These are phyloP conservation scores for Casuarina glauca DNA, from an alignment of 306 rosid species.

Conservation along the genomic window DNA sequence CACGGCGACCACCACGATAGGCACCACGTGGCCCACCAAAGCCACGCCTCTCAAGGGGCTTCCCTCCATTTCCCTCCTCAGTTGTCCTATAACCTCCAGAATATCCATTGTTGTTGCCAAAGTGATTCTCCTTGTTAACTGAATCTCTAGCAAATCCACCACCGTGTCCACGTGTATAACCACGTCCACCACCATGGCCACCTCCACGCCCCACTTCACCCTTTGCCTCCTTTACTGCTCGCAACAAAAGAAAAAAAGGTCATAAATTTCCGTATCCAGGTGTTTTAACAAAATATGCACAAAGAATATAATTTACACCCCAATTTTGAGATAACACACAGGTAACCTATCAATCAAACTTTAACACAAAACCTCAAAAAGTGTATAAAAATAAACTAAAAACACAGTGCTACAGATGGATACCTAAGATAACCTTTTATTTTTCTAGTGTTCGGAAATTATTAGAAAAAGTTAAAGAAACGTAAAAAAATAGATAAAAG, in stretches of 20 bases:
- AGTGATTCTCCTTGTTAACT: slow-evolving; percentile 37
- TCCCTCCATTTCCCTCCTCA: slow-evolving; percentile 50
- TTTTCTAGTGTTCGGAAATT: neutral
- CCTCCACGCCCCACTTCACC: slow-evolving; percentile 50
- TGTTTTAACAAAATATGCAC: too few relatives aligned
- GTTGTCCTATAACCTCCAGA: slow-evolving; percentile 44
- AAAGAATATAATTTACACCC: neutral
- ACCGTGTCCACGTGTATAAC: slow-evolving; percentile 53
- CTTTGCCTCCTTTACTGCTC: slow-evolving; percentile 49
- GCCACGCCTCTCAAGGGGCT: slow-evolving; percentile 52
- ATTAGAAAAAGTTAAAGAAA: neutral
- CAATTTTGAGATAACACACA: neutral
- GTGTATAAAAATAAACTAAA: neutral
- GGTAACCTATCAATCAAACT: neutral
- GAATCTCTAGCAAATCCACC: slow-evolving; percentile 46
- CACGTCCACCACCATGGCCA: slow-evolving; percentile 53
- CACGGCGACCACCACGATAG: slow-evolving; percentile 56
- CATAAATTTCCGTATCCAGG: too few relatives aligned
- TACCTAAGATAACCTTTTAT: neutral
- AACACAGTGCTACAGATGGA: neutral
- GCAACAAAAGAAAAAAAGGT: neutral
- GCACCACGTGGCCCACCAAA: slow-evolving; percentile 52
- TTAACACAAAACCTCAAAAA: neutral
- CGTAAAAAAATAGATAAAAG: neutral
- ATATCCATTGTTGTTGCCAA: slow-evolving; percentile 31